A percentile compares a stretch with the other conserved stretches of the same genome.
These are phyloP conservation scores for Plenodomus lindquistii DNA, from an alignment of 2,329 filamentous ascomycete species.

Conservation along the genomic window DNA sequence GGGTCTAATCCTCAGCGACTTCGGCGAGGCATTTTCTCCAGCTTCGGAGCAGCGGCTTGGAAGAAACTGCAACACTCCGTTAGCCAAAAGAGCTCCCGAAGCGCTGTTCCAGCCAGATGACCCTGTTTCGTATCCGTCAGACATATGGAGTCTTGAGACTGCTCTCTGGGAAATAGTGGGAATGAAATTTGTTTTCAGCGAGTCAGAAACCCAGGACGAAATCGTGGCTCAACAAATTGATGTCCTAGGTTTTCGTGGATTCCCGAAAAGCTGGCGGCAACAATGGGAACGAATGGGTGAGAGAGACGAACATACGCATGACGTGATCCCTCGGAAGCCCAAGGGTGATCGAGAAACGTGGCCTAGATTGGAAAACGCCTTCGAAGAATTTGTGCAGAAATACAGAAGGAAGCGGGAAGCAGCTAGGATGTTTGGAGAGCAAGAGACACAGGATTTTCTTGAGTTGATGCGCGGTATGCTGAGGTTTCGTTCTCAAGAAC, in stretches of 20 bases:
- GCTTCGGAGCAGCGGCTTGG: slow-evolving; percentile 12
- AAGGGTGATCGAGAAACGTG: slow-evolving; percentile 8
- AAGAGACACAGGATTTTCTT: slow-evolving; percentile 12
- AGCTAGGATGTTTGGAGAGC: slow-evolving; percentile 6
- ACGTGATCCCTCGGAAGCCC: slow-evolving; percentile 4
- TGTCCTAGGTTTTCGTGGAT: slow-evolving; percentile 10
- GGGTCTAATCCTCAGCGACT: slow-evolving; percentile 12
- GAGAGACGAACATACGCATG: neutral
- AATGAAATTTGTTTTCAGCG: slow-evolving; percentile 14
- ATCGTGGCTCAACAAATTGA: slow-evolving; percentile 14
- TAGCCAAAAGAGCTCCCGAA: slow-evolving; percentile 13
- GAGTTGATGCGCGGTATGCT: slow-evolving; percentile 16
- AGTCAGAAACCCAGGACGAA: slow-evolving; percentile 9
- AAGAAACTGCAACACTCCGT: slow-evolving; percentile 9
- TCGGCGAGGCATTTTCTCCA: slow-evolving; percentile 14
- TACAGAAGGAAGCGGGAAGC: slow-evolving; percentile 10
- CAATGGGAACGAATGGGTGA: slow-evolving; percentile 9
- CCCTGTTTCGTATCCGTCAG: slow-evolving; percentile 12
- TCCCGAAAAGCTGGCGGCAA: slow-evolving; percentile 9
- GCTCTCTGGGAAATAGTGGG: slow-evolving; percentile 18
- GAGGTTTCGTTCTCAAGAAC: slow-evolving; percentile 11
- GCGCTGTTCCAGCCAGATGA: slow-evolving; percentile 12
- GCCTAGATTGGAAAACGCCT: slow-evolving; percentile 10
- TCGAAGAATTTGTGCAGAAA: slow-evolving; percentile 12
- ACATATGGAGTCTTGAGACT: slow-evolving; percentile 16